These are phyloP conservation scores for Komagataella kurtzmanii DNA, from an alignment of 805 yeast species.

Conservation along the genomic window DNA sequence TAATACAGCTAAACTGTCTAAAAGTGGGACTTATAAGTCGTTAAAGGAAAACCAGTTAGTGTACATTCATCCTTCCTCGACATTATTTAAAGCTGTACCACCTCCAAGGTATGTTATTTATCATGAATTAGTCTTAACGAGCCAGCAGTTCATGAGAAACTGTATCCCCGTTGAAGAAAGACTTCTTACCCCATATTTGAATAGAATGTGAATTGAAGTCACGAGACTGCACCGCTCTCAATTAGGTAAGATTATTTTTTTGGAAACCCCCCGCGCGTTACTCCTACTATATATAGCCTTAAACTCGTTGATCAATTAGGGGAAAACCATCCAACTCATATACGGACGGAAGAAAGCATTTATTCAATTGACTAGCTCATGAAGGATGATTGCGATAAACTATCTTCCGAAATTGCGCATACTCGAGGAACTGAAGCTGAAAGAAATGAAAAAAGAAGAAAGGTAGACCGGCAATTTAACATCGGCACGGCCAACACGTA, in stretches of 20 bases:
- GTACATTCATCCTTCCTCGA: conserved; percentile 76
- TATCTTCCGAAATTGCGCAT: background rate
- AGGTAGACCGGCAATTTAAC: background rate
- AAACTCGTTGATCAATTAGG: too few relatives aligned
- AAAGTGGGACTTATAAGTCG: conserved; percentile 53
- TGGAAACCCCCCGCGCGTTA: background rate
- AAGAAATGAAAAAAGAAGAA: background rate
- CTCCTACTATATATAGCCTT: background rate
- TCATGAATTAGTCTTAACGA: conserved; percentile 73
- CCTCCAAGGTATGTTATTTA: conserved; percentile 66
- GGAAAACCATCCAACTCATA: background rate
- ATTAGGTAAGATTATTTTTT: background rate
- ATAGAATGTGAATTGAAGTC: background rate
- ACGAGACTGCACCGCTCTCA: background rate
- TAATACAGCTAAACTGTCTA: conserved; percentile 45
- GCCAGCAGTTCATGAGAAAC: conserved; percentile 80
- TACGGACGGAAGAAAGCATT: background rate
- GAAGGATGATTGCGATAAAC: background rate
- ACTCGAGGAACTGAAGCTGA: background rate
- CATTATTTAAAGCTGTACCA: conserved; percentile 48
- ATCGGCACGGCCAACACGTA: background rate
- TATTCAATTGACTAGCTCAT: background rate
- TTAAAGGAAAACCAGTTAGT: conserved; percentile 61
- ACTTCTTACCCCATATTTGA: background rate
- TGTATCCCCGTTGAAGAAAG: conserved; percentile 57